These are phyloP conservation scores for Hypoxylon sp. DNA, from an alignment of 2,329 filamentous ascomycete genomes.

Conservation along the genomic window DNA sequence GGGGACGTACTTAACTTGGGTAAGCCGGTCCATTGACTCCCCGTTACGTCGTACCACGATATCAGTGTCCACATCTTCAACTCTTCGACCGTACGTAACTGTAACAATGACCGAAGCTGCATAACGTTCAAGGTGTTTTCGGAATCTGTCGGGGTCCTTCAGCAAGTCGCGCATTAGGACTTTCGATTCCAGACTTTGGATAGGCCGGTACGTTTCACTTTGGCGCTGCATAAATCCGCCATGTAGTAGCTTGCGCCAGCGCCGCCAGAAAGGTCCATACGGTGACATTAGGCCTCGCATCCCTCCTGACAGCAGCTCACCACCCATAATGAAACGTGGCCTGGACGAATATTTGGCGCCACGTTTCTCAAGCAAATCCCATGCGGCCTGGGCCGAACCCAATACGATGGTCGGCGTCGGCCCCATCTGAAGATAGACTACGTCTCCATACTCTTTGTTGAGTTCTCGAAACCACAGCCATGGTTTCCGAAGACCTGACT, in stretches of 20 bases:
- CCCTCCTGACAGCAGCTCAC: conserved; percentile 59
- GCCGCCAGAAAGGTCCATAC: conserved; percentile 60
- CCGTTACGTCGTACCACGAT: conserved; percentile 58
- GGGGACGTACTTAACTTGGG: conserved; percentile 59
- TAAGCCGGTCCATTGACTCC: conserved; percentile 61
- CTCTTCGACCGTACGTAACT: conserved; percentile 59
- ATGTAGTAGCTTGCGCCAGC: conserved; percentile 62
- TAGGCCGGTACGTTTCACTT: conserved; percentile 60
- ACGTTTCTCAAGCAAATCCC: conserved; percentile 62
- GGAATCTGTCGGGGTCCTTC: conserved; percentile 50
- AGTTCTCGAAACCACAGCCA: conserved; percentile 62
- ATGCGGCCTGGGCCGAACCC: conserved; percentile 60
- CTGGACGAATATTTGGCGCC: conserved; percentile 62
- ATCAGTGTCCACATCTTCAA: conserved; percentile 56
- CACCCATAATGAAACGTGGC: conserved; percentile 63
- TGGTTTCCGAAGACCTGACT: conserved; percentile 58
- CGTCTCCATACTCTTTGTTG: conserved; percentile 58
- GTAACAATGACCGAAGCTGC: conserved; percentile 62
- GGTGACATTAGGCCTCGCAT: conserved; percentile 62
- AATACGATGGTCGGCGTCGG: conserved; percentile 61
- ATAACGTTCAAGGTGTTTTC: conserved; percentile 56
- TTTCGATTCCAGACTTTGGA: conserved; percentile 60
- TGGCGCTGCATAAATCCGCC: conserved; percentile 61
- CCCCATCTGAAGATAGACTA: conserved; percentile 61
- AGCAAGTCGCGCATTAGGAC: conserved; percentile 60